Base-by-base conservation (phyloP, 1,284 basidiomycete species). In the Malassezia restricta region DNA sequence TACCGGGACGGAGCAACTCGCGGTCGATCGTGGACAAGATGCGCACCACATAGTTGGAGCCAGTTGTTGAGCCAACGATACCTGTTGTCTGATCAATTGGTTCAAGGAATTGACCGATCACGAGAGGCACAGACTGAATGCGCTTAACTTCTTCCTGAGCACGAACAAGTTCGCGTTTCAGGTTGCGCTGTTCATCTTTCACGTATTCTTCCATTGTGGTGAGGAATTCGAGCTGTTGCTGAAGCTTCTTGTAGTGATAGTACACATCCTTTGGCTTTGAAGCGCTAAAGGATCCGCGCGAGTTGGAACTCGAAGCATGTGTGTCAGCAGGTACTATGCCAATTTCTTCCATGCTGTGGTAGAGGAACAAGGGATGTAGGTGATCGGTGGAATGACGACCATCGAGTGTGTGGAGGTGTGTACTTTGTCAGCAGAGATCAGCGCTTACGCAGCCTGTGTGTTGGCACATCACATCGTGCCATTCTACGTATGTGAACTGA, bases 71-170 rank as follows among this genome's bases (percentile, higher is more conserved):
- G 35, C 92, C 94, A 17, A 98, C 94, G 62, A 99, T 99, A 55
- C 86, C 91, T 17, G 92, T 90, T 69, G 86, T 84, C 74, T 96
- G 88, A 78, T 99, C 94, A 74, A 99, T 96, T 49, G 94, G 87
- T 76, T 99, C 94, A 40, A 98, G 81, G 79, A 99, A 99, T 75
- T 99, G 94, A 47, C 94, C 94, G 66, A 99, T 99, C 68, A 99
- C 94, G n/a, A 99, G 83, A 0, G 94, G 94, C 3, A 98, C 94
- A 44, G 87, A 89, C 77, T 99, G 91, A 72, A 99, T 99, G 51
- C 94, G 85, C 77, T 96, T 96, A 66, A 99, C 94, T 77, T 99
- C 94, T 75, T 99, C 94, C 71, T 98, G 92, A 0, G 94, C 94
- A 56, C 94, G 86, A 61, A 98, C 86, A 54, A 98, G 84, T 76